These are phyloP conservation scores for Penicillium hordei DNA, from an alignment of 2,329 filamentous ascomycete species.

Conservation along the genomic window DNA sequence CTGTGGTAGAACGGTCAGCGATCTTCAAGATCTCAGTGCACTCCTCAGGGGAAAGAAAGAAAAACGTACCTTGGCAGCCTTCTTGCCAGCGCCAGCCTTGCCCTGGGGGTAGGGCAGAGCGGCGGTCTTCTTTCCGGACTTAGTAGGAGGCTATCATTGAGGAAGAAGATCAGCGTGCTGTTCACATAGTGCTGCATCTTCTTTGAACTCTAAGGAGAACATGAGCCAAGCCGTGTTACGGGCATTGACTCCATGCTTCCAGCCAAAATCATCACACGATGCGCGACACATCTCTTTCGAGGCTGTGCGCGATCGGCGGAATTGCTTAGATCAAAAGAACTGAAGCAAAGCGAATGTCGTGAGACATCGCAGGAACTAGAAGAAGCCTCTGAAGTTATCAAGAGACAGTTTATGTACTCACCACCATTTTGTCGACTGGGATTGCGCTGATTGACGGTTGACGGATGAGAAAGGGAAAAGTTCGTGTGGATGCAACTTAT, in stretches of 20 bases:
- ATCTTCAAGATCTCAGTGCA: conserved; percentile 1
- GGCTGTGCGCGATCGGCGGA: conserved; percentile 38
- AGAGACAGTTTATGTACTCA: conserved; percentile 56
- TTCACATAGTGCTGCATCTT: conserved; percentile 73
- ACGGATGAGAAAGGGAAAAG: conserved; percentile 35
- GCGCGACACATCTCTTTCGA: conserved; percentile 31
- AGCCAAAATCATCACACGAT: conserved; percentile 52
- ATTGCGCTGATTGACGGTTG: conserved; percentile 51
- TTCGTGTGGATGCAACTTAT: conserved; percentile 23
- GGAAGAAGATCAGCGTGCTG: conserved; percentile 93
- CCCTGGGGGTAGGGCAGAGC: conserved; percentile 93
- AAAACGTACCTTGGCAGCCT: conserved; percentile 85
- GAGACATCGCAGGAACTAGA: conserved; percentile 26
- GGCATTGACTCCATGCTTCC: conserved; percentile 54
- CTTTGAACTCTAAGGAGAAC: conserved; percentile 88
- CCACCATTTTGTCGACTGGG: conserved; percentile 58
- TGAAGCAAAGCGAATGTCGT: conserved; percentile 29
- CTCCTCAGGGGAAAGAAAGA: conserved; percentile 14
- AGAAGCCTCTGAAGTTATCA: conserved; percentile 24
- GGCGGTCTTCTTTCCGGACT: conserved; percentile 95
- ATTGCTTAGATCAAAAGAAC: conserved; percentile 37
- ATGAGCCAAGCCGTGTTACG: conserved; percentile 49
- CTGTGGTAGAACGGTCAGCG: conserved; percentile 49
- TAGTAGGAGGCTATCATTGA: conserved; percentile 99
- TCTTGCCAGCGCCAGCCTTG: conserved; percentile 85